These are phyloP conservation scores for Pseudovirgaria hyperparasitica DNA, from an alignment of 2,329 filamentous ascomycete species.

Conservation along the genomic window DNA sequence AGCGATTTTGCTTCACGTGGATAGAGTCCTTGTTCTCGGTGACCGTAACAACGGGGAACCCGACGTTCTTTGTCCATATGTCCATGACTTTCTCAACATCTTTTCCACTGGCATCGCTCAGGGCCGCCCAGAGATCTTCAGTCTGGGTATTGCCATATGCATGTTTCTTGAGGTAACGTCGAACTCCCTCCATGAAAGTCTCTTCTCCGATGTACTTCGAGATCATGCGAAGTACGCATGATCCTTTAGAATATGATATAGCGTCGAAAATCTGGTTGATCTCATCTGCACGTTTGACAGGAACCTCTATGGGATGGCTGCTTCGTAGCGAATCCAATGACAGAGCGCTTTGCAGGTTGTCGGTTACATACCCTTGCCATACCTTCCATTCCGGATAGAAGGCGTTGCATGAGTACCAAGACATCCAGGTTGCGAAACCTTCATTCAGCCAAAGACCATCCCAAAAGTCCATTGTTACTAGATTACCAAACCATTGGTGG, in stretches of 20 bases:
- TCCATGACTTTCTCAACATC: constrained; percentile 83
- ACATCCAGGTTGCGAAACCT: constrained; percentile 86
- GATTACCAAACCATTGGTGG: constrained; percentile 96
- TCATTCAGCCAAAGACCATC: constrained; percentile 95
- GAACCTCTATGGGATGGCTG: constrained; percentile 93
- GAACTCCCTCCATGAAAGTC: constrained; percentile 80
- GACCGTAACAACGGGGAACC: constrained; percentile 81
- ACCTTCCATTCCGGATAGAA: constrained; percentile 99
- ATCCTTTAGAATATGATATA: constrained; percentile 95
- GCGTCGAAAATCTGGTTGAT: constrained; percentile 98
- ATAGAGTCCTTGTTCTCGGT: constrained; percentile 60
- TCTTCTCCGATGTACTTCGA: constrained; percentile 92
- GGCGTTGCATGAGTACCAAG: constrained; percentile 82
- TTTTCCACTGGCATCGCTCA: constrained; percentile 82
- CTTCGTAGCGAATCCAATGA: constrained; percentile 82
- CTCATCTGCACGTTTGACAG: constrained; percentile 87
- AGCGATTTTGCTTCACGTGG: constrained; percentile 86
- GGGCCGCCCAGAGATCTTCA: constrained; percentile 76
- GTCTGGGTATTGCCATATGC: constrained; percentile 94
- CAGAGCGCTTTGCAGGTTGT: constrained; percentile 79
- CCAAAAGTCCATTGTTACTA: constrained; percentile 99
- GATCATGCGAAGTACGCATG: constrained; percentile 92
- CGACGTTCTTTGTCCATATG: constrained; percentile 94
- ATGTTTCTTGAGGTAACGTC: constrained; percentile 86
- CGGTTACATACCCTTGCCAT: constrained; percentile 89